These are phyloP conservation scores for Mesembryanthemum crystallinum DNA, from an alignment of 148 eudicot genomes.

Conservation along the genomic window DNA sequence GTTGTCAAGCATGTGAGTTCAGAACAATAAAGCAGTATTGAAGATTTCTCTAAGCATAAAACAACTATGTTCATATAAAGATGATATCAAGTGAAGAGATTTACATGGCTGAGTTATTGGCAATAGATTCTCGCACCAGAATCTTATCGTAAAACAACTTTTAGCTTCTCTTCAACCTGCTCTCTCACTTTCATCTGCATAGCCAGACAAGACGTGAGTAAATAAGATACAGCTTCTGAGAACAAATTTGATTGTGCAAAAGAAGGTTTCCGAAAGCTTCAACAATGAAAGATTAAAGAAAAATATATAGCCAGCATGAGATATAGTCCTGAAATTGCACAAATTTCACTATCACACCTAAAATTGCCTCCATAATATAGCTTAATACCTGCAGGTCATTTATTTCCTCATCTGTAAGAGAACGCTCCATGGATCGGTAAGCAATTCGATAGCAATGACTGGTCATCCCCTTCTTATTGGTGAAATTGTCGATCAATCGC, in stretches of 20 bases:
- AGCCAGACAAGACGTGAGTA: neutral
- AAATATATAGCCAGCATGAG: neutral
- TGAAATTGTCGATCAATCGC: constrained; percentile 70
- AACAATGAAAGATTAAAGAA: neutral
- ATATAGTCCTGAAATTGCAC: no score
- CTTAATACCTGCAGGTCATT: constrained; percentile 87
- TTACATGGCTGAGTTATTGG: constrained; percentile 15
- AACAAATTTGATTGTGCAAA: constrained; percentile 7
- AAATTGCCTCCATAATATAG: neutral
- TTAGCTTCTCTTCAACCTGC: constrained; percentile 64
- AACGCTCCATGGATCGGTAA: constrained; percentile 95
- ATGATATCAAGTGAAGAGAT: constrained; percentile 17
- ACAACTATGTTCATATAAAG: neutral
- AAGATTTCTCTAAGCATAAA: neutral
- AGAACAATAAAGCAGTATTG: neutral
- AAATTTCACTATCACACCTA: neutral
- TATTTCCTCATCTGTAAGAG: constrained; percentile 90
- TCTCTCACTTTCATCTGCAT: constrained; percentile 89
- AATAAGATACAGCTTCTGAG: neutral
- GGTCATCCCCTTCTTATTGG: constrained; percentile 92
- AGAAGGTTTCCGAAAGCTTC: neutral
- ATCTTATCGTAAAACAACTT: constrained; percentile 77
- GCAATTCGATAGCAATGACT: constrained; percentile 93
- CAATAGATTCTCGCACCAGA: constrained; percentile 5
- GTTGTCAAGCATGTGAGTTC: constrained; percentile 14